Base-by-base conservation (phyloP, 352 stramenopile genomes). In the Thalassiosira pacifica region DNA sequence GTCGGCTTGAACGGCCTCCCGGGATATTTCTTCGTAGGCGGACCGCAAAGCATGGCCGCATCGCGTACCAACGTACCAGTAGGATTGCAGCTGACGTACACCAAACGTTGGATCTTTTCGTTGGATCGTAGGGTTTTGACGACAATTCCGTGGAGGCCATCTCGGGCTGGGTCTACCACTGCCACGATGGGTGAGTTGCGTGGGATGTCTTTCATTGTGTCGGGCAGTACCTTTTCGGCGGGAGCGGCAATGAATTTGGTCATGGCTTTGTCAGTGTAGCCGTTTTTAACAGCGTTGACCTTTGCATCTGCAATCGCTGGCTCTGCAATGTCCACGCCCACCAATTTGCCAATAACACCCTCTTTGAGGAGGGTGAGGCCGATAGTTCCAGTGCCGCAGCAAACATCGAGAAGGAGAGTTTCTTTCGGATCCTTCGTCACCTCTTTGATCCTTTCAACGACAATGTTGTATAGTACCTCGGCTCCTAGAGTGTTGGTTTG, bases 11-110 rank as follows among this genome's bases (percentile, higher is more conserved):
- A 99, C 0, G 97, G 92, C 26, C 94, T 83, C 42, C 97, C 97
- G 31, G 92, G 92, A 60, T 98, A 94, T 37, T 96, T 97, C 86
- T 98, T 98, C 22, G 97, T 98, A 60, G 96, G 95, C 22, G 97
- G 96, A 9, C 94, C 90, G 85, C 98, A 99, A 16, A 99, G 93
- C 61, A 94, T 85, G 11, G 91, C 79, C 9, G 92, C 88, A 88
- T 98, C 96, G 8, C 97, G 91, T 9, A 98, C 93, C 66, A 99
- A 93, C 63, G 96, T 98, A 45, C 96, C 97, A 1, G 97, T 99
- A 19, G 98, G 98, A 92, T 99, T 99, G 93, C 98, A 99, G 40
- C 96, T 98, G 5, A 99, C 97, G 86, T 99, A 99, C 24, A 99
- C 94, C 48, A 94, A 72, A 8, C 89, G 76, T 24, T 92, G 67